Evolutionary conservation across 2,329 filamentous ascomycete species (phyloP).

Genomic region (Catunica adiposa): DNA sequence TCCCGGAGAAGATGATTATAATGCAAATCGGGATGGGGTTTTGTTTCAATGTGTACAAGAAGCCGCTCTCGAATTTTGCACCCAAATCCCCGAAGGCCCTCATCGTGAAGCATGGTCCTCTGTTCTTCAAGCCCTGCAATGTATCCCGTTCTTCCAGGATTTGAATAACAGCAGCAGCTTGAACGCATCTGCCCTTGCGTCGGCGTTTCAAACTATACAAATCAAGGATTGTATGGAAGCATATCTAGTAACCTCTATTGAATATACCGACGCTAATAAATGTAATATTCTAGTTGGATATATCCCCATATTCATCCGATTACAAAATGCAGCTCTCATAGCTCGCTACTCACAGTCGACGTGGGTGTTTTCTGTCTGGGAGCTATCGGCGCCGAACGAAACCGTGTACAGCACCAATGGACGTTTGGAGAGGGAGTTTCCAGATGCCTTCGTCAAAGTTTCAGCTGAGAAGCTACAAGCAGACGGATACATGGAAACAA

Average conservation of each 20-base stretch:
- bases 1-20: slow-evolving; percentile 16
- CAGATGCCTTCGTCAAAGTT: slow-evolving; percentile 17
- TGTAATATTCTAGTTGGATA: slow-evolving; percentile 10
- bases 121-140: no score
- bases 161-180: no score
- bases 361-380: slow-evolving; percentile 22
- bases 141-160: no score
- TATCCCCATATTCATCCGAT: slow-evolving; percentile 19
- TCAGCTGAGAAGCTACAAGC: slow-evolving; percentile 12
- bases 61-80: background rate
- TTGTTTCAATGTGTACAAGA: background rate
- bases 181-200: no score
- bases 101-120: background rate
- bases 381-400: slow-evolving; percentile 20
- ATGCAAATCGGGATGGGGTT: background rate
- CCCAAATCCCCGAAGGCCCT: background rate
- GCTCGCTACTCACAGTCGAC: slow-evolving; percentile 16
- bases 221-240: no score
- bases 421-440: slow-evolving; percentile 20
- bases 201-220: no score
- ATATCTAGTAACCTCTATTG: no score
- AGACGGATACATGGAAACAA: slow-evolving; percentile 15
- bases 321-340: slow-evolving; percentile 24
- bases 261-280: background rate
- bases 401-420: slow-evolving; percentile 19